Conservation (phyloP, 169 alveolate genomes). For the Cryptosporidium parvum region DNA sequence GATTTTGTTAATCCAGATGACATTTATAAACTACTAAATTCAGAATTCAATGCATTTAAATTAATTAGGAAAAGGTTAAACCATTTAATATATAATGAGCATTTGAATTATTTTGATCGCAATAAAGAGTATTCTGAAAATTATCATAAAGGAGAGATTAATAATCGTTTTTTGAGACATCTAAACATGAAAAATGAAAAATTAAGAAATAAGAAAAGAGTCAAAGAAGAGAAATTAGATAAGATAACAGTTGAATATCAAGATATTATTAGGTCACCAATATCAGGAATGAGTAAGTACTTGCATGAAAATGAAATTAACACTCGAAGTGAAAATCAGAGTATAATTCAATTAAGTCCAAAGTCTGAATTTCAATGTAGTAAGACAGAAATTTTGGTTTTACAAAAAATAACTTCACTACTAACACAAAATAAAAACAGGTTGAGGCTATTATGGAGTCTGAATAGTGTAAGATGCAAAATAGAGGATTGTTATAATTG, state of each 20-base stretch:
- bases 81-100: constrained; percentile 3
- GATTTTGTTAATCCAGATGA: not conserved
- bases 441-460: not conserved
- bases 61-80: constrained; percentile 9
- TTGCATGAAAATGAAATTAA: not conserved
- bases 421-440: constrained; percentile 37
- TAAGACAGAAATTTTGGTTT: constrained; percentile 24
- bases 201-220: not conserved
- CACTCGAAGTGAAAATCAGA: not conserved
- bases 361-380: constrained; percentile 15
- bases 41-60: constrained; percentile 10
- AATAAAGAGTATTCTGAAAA: not conserved
- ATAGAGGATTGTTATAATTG: constrained; percentile 16
- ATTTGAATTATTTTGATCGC: not conserved
- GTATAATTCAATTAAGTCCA: not conserved
- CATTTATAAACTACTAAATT: not conserved
- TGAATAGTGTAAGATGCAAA: not conserved
- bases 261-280: constrained; percentile 18
- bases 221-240: not conserved
- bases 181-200: not conserved
- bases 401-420: constrained; percentile 19
- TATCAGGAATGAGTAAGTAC: constrained; percentile 61
- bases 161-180: not conserved
- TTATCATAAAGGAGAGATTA: too few relatives aligned
- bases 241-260: not conserved